Evolutionary conservation across 2,329 filamentous ascomycete genomes (phyloP).

Genomic region (Elsinoe arachidis): DNA sequence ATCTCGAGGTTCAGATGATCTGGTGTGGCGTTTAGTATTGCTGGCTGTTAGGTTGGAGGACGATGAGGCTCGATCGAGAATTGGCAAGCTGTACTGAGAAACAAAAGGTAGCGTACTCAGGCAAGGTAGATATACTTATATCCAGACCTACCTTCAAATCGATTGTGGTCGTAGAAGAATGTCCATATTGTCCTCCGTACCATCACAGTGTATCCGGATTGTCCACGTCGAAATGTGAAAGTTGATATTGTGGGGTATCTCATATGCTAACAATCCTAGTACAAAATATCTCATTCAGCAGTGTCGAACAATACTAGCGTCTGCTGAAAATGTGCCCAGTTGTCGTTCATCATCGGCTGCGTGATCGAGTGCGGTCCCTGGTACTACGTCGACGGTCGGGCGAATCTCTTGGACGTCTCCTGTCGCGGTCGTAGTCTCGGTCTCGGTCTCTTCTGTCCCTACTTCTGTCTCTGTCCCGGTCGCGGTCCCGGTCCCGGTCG

Average conservation of each 20-base stretch:
- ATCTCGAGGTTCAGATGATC: neutral
- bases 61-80: neutral
- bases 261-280: conserved; percentile 8
- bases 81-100: neutral
- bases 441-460: conserved; percentile 31
- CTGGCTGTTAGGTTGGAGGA: neutral
- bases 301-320: neutral
- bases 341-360: conserved; percentile 1
- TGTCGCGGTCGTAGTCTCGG: conserved; percentile 35
- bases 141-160: no score
- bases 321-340: neutral
- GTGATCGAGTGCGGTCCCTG: conserved; percentile 6
- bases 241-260: conserved; percentile 14
- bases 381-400: neutral
- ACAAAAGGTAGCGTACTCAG: no score
- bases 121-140: no score
- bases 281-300: neutral
- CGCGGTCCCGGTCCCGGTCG: conserved; percentile 21
- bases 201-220: neutral
- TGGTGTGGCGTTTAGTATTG: neutral
- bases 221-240: neutral
- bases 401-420: conserved; percentile 16
- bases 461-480: conserved; percentile 19
- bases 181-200: neutral
- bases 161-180: neutral